These are phyloP conservation scores for Rhizophora mangle DNA, from an alignment of 345 rosid genomes.

Conservation along the genomic window DNA sequence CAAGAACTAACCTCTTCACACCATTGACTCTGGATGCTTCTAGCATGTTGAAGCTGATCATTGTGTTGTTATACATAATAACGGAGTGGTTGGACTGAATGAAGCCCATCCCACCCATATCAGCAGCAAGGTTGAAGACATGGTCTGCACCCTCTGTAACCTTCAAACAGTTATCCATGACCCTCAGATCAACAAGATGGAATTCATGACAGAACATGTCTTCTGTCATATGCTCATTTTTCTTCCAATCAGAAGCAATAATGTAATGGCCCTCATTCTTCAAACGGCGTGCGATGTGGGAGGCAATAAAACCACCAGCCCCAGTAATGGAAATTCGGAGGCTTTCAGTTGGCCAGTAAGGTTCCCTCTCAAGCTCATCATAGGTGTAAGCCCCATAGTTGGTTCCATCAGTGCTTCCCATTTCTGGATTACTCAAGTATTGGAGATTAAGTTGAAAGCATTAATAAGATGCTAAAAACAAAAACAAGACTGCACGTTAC, in stretches of 20 bases:
- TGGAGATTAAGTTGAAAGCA: not conserved
- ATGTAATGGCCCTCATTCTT: slow-evolving; percentile 94
- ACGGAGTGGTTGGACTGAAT: slow-evolving; percentile 98
- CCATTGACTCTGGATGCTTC: slow-evolving; percentile 92
- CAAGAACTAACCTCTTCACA: slow-evolving; percentile 63
- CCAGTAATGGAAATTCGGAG: slow-evolving; percentile 88
- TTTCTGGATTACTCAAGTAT: slow-evolving; percentile 34
- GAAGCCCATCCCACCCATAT: slow-evolving; percentile 99
- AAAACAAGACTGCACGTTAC: not conserved
- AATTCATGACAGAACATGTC: slow-evolving; percentile 97
- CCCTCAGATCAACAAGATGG: slow-evolving; percentile 93
- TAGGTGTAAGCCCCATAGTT: slow-evolving; percentile 79
- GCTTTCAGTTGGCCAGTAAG: slow-evolving; percentile 87
- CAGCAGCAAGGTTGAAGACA: slow-evolving; percentile 99
- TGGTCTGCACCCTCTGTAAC: slow-evolving; percentile 74
- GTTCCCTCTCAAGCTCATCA: slow-evolving; percentile 76
- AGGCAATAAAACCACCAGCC: slow-evolving; percentile 97
- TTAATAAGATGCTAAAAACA: no score
- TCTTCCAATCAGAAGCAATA: slow-evolving; percentile 99
- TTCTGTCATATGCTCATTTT: slow-evolving; percentile 98
- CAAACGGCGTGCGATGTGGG: slow-evolving; percentile 96
- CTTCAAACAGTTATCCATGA: slow-evolving; percentile 93
- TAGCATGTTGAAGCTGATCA: slow-evolving; percentile 98
- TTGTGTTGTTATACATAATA: slow-evolving; percentile 97
- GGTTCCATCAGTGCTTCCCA: slow-evolving; percentile 65